Base-by-base conservation (phyloP, 768 basidiomycete species). In the Hericium coralloides region DNA sequence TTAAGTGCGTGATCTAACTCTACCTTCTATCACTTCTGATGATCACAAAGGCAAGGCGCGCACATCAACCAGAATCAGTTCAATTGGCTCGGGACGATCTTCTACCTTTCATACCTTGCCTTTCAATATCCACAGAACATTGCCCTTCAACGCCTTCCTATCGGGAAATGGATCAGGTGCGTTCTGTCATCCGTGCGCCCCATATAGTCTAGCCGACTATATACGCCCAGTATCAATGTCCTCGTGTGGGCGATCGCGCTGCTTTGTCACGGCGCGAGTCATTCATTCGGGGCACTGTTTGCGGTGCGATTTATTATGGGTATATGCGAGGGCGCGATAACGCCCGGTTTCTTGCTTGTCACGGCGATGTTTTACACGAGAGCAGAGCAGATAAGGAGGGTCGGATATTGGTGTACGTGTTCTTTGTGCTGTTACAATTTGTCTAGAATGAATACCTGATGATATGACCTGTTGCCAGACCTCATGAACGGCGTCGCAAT, bases 81-180 rank as follows among this genome's bases (percentile, higher is more conserved):
- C 68, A 84, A 89, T 65, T 88, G 87, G 87, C 78, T 89, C 38
- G 80, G 84, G 7, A 88, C 88, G 6, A 77, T 89, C 55, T 89
- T 90, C 72, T 90, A 88, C 69, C 70, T 89, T 47, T 84, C 83
- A 63, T 89, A 84, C 64, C 74, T 89, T 43, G 74, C 62, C 59
- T 72, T 74, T 53, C 68, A 89, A 73, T 89, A 86, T 65, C 87
- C 88, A 1, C 87, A 90, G 69, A 89, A 87, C 62, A 72, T 89
- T 55, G 88, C 87, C 5, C 74, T 90, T 22, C 88, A 90, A 64
- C 79, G 76, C 54, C 79, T 87, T 54, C 87, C 86, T 6, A 83
- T 90, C 48, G 88, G 83, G 49, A 89, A 88, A 73, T 89, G 88
- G 88, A 89, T 90, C 81, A 88, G 85, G 85, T 85, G 60, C 43